Base-by-base conservation (phyloP, 1,284 basidiomycete genomes). In the Mrakiaceae sp. region DNA sequence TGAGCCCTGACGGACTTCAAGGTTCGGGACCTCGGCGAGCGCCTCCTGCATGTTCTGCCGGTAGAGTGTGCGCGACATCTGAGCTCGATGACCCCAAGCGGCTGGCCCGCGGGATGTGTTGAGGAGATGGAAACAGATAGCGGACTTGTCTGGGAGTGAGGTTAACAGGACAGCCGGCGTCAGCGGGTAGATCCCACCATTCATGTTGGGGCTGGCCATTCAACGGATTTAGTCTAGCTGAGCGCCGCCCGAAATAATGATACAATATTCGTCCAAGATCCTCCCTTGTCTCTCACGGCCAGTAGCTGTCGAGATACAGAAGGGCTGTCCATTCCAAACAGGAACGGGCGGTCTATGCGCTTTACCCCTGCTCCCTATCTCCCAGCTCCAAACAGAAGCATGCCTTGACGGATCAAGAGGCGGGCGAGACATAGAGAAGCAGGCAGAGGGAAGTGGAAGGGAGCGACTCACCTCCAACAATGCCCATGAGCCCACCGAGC, bases 51-150 rank as follows among this genome's bases (percentile, higher is more conserved):
- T 92, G 69, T 88, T 77, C 56, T 74, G 78, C 74, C 88, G 90
- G 78, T 93, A 95, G 14, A 92, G 73, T 64, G 82, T 86, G 44
- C 90, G 80, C 74, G 93, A 90, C 56, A 94, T 86, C 74, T 94
- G 91, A 0, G 90, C 89, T 68, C 90, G 79, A 12, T 88, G 90
- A n/a, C 90, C 90, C 84, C 88, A 90, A 44, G 91, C 90, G 2
- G 91, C 91, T 14, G 90, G 83, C 1, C 91, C 90, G 71, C 88
- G 91, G 1, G 89, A 89, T 50, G 81, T 78, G 72, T 95, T 94
- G 64, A 95, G 76, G 69, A 93, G 84, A 57, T 87, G 87, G 70
- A 91, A 94, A 71, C 91, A 87, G 64, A 91, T 88, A 0, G 90
- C 90, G 0, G 91, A 87, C 70, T 84, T 84, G 74, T 94, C 91